Percentiles rank a stretch among this genome's conserved stretches.
phyloP scores from a whole-genome alignment of 1,284 basidiomycete species.

The Fomitopsis betulina region DNA sequence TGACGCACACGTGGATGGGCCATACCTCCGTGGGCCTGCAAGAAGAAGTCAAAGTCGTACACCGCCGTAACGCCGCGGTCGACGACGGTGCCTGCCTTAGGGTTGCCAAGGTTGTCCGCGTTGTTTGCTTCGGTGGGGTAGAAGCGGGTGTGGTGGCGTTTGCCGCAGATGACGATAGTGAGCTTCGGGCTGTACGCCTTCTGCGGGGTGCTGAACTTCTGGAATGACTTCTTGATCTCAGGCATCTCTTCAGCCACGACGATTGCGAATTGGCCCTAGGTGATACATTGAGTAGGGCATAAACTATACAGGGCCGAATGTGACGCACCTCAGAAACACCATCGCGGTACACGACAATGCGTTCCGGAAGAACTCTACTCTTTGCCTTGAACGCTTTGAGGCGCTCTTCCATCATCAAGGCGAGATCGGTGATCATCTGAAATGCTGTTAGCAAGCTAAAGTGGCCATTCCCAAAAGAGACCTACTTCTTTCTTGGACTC shows the following conservation, averaged over 20 bases:
- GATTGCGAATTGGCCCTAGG: conserved; percentile 66
- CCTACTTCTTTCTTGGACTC: conserved; percentile 68
- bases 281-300: conserved; percentile 5
- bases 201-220: conserved; percentile 41
- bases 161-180: conserved; percentile 76
- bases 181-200: conserved; percentile 58
- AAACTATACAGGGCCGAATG: not conserved
- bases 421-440: conserved; percentile 69
- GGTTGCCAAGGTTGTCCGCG: conserved; percentile 63
- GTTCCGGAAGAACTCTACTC: conserved; percentile 49
- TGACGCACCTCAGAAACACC: conserved; percentile 68
- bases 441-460: not conserved
- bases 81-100: conserved; percentile 71
- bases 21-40: conserved; percentile 57
- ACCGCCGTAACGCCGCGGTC: conserved; percentile 62
- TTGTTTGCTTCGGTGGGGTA: conserved; percentile 55
- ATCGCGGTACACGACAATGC: conserved; percentile 73
- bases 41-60: conserved; percentile 75
- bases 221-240: conserved; percentile 56
- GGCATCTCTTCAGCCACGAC: conserved; percentile 66
- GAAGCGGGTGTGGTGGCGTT: conserved; percentile 83
- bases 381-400: conserved; percentile 45
- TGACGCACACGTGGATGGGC: not conserved
- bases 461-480: not conserved
- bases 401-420: conserved; percentile 66